A percentile compares a stretch with the other conserved stretches of the same genome.
Evolutionary conservation across 768 basidiomycete genomes (phyloP).

Genomic region (Leucocoprinus birnbaumii): DNA sequence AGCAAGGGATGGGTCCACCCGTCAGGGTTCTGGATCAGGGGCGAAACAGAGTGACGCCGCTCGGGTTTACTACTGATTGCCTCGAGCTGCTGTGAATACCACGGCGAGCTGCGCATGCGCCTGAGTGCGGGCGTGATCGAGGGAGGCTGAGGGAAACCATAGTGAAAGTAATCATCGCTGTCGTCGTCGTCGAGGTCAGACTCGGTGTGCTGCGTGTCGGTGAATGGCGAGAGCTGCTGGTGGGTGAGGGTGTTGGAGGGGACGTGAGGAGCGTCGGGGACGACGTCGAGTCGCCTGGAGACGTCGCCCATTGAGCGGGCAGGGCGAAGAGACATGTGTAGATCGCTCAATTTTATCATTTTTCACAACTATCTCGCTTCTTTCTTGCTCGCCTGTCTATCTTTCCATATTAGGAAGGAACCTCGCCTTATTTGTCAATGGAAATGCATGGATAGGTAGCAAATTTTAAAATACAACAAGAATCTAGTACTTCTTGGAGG

Average conservation of each 20-base stretch:
- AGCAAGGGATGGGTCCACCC: conserved; percentile 14
- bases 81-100: conserved; percentile 14
- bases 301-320: conserved; percentile 9
- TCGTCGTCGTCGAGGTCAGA: conserved; percentile 4
- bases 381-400: not conserved
- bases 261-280: not conserved
- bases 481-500: conserved; percentile 65
- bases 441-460: conserved; percentile 10
- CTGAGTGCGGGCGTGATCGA: conserved; percentile 37
- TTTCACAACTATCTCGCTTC: not conserved
- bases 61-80: conserved; percentile 21
- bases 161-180: conserved; percentile 16
- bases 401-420: conserved; percentile 12
- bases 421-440: conserved; percentile 12
- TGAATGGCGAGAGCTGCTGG: not conserved
- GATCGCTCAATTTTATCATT: not conserved
- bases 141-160: conserved; percentile 41
- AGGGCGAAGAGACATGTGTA: not conserved
- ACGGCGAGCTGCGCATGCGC: conserved; percentile 42
- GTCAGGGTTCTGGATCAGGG: conserved; percentile 7
- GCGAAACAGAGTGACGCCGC: conserved; percentile 16
- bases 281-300: not conserved
- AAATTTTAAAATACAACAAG: conserved; percentile 15
- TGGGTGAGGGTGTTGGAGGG: too few species aligned
- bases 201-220: not conserved